Percentiles rank a stretch among this genome's conserved stretches.
These are phyloP conservation scores for Didymella exigua DNA, from an alignment of 2,329 filamentous ascomycete genomes.

Conservation along the genomic window DNA sequence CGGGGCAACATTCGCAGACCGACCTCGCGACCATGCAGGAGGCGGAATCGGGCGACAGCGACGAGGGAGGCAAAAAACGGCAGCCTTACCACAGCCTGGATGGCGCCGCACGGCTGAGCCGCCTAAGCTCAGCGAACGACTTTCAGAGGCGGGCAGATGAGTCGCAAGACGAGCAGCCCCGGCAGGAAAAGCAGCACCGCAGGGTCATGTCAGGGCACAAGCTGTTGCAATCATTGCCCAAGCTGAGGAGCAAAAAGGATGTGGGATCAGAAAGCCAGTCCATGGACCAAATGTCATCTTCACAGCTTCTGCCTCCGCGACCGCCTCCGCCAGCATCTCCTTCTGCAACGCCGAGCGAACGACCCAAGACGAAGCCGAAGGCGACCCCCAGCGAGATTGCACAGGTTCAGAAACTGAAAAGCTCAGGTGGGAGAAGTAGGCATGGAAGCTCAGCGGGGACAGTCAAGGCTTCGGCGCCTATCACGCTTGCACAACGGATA, in stretches of 20 bases:
- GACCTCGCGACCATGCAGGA: slow-evolving; percentile 85
- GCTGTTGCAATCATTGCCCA: slow-evolving; percentile 68
- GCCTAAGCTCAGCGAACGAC: slow-evolving; percentile 43
- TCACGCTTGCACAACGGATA: slow-evolving; percentile 70
- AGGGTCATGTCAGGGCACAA: slow-evolving; percentile 69
- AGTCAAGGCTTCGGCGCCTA: slow-evolving; percentile 47
- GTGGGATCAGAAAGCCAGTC: slow-evolving; percentile 27
- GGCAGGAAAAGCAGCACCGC: slow-evolving; percentile 54
- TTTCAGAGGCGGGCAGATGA: slow-evolving; percentile 27
- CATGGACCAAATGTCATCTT: slow-evolving; percentile 59
- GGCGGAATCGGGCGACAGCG: slow-evolving; percentile 74
- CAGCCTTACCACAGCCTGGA: slow-evolving; percentile 38
- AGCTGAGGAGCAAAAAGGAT: slow-evolving; percentile 52
- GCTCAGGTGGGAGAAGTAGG: slow-evolving; percentile 32
- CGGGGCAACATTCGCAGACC: slow-evolving; percentile 78
- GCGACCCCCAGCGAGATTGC: slow-evolving; percentile 28
- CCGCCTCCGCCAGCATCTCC: slow-evolving; percentile 27
- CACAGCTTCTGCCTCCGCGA: slow-evolving; percentile 46
- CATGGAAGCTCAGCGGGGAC: slow-evolving; percentile 29
- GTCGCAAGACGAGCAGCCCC: slow-evolving; percentile 21
- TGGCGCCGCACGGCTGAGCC: slow-evolving; percentile 44
- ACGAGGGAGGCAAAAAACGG: slow-evolving; percentile 50
- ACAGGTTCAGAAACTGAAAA: slow-evolving; percentile 30
- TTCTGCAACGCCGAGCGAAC: slow-evolving; percentile 16
- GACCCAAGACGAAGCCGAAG: slow-evolving; percentile 28